These are phyloP conservation scores for Niebla homalea DNA, from an alignment of 495 filamentous ascomycete species.

Conservation along the genomic window DNA sequence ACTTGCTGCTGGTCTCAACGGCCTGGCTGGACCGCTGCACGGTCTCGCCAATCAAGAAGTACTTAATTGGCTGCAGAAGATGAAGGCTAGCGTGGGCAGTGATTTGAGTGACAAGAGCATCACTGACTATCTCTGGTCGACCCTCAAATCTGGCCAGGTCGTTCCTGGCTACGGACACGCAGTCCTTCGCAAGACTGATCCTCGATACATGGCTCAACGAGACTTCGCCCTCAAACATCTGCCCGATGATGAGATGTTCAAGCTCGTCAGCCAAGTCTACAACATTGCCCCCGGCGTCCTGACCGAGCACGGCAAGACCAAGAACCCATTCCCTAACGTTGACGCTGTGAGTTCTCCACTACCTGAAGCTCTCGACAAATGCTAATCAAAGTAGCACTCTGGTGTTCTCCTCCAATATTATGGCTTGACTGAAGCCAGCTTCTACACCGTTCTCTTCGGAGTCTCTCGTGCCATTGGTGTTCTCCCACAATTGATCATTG, in stretches of 20 bases:
- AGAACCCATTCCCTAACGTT: conserved; percentile 73
- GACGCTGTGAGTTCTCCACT: conserved; percentile 42
- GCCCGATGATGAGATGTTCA: conserved; percentile 96
- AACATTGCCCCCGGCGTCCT: conserved; percentile 97
- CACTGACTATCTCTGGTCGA: conserved; percentile 95
- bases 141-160: conserved; percentile 86
- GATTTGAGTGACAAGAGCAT: conserved; percentile 91
- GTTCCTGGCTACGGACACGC: conserved; percentile 98
- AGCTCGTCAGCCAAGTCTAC: conserved; percentile 98
- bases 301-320: conserved; percentile 99
- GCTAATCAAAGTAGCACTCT: conserved; percentile 49
- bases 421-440: conserved; percentile 94
- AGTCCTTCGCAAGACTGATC: conserved; percentile 98
- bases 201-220: conserved; percentile 94
- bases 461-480: conserved; percentile 96
- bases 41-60: conserved; percentile 99
- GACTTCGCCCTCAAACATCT: conserved; percentile 87
- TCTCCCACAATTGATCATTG: conserved; percentile 96
- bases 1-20: conserved; percentile 88
- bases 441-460: conserved; percentile 99
- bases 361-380: conserved; percentile 20
- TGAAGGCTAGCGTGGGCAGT: conserved; percentile 91
- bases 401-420: conserved; percentile 99
- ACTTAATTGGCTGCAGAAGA: conserved; percentile 94
- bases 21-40: conserved; percentile 94